Conservation (phyloP, 2,329 filamentous ascomycete species). For the Diplodia sapinea region DNA sequence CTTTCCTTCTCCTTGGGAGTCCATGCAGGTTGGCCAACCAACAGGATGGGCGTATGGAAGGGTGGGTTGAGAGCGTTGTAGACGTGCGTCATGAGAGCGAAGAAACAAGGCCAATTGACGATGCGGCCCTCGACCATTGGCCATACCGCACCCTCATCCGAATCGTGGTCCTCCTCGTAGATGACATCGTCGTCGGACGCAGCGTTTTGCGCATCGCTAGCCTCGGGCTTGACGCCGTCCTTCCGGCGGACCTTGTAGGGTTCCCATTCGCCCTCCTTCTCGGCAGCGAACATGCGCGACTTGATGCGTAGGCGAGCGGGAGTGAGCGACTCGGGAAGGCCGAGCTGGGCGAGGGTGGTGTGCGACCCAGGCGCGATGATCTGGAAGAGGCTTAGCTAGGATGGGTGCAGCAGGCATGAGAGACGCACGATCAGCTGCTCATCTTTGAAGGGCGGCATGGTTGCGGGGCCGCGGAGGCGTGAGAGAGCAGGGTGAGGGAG, state of each 20-base stretch:
- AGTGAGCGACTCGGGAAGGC: slow-evolving; percentile 87
- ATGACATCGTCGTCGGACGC: slow-evolving; percentile 63
- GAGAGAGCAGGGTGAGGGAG: neutral
- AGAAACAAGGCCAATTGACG: slow-evolving; percentile 88
- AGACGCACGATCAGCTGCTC: slow-evolving; percentile 52
- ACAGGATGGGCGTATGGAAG: slow-evolving; percentile 91
- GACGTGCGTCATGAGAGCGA: slow-evolving; percentile 90
- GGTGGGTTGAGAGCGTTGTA: slow-evolving; percentile 87
- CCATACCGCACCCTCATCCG: slow-evolving; percentile 87
- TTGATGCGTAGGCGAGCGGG: slow-evolving; percentile 84
- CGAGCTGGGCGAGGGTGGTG: slow-evolving; percentile 88
- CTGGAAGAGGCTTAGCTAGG: slow-evolving; percentile 38
- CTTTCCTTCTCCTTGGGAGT: slow-evolving; percentile 84
- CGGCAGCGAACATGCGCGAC: slow-evolving; percentile 88
- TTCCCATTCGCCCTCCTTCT: slow-evolving; percentile 78
- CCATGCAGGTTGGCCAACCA: slow-evolving; percentile 90
- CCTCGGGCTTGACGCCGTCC: slow-evolving; percentile 37
- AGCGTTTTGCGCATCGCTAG: slow-evolving; percentile 38
- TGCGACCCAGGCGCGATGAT: slow-evolving; percentile 84
- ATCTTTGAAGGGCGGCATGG: slow-evolving; percentile 54
- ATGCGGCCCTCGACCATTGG: slow-evolving; percentile 83
- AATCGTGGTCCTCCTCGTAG: slow-evolving; percentile 87
- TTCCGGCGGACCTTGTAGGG: slow-evolving; percentile 75
- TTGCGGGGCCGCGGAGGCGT: slow-evolving; percentile 26
- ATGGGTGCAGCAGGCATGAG: neutral